Evolutionary conservation across 2,329 filamentous ascomycete species (phyloP), one percentile per base, ranked within the genome.

Genomic region (Botrytis fabae): DNA sequence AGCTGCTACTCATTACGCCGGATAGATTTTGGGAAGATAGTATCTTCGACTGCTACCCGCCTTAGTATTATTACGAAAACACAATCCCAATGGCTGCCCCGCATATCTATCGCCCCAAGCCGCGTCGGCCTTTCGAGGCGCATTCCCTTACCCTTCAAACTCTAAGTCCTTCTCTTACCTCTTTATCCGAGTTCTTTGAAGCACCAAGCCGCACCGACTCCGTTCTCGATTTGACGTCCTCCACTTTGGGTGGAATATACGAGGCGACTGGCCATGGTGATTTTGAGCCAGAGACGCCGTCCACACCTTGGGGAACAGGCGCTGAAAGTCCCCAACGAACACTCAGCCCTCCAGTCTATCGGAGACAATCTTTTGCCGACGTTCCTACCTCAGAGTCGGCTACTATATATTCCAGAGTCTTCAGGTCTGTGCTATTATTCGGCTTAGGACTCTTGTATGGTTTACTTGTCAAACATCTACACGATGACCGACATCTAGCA

Each of bases 181-280:
- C 76, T 70, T 83, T 91, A 78, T 90, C 91, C 68, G 72, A 73
- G 74, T 84, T 91, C 72, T 91, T 89, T 48, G 87, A 88, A 46
- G 88, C 89, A 6, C 92, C 91, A 2, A 85, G 77, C 44, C 90
- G 93, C 73, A 92, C 91, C 38, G 90, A 92, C 76, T 97, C 94
- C 16, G 88, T 94, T 73, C 85, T 94, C 80, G 97, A 98, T 81
- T 87, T 99, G 74, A 97, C 94, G 6, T 91, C 93, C 16, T 95
- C 94, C 2, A 97, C 96, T 0, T 88, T 99, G 8, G 93, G 92
- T 77, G 95, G 96, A 71, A 99, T 99, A 79, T 99, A 97, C 85
- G 91, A 90, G 18, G 90, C 90, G 10, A 88, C 89, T 0, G 86
- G 87, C 46, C 87, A 88, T 73, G 85, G 87, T 74, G 85, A 87